phyloP scores from a whole-genome alignment of 768 basidiomycete genomes.

The Ramaria sp. region DNA sequence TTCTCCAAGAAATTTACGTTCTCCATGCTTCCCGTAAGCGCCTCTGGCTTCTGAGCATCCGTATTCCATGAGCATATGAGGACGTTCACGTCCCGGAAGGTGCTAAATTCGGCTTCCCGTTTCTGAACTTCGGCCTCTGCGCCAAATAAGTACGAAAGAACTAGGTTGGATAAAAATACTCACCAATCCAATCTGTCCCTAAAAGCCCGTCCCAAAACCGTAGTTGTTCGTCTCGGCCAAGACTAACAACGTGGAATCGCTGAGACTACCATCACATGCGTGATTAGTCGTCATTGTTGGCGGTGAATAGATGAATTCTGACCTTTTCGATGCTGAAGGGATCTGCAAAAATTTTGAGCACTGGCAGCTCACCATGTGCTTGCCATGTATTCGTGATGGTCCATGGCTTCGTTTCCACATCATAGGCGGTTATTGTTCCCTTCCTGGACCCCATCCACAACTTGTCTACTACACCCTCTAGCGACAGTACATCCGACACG shows the following conservation, averaged over 20 bases:
- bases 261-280: constrained; percentile 11
- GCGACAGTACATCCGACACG: constrained; percentile 65
- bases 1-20: constrained; percentile 78
- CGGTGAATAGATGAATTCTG: constrained; percentile 17
- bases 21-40: constrained; percentile 50
- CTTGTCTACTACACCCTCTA: constrained; percentile 75
- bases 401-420: constrained; percentile 50
- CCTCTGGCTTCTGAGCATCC: constrained; percentile 76
- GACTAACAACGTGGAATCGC: constrained; percentile 60
- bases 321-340: constrained; percentile 62
- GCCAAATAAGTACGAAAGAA: neutral
- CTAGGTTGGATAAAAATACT: constrained; percentile 16
- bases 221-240: constrained; percentile 63
- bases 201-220: constrained; percentile 87
- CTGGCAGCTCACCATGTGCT: constrained; percentile 32
- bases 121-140: constrained; percentile 68
- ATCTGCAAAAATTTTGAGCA: constrained; percentile 58
- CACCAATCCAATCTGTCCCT: constrained; percentile 79
- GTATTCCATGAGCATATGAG: constrained; percentile 90
- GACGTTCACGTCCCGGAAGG: constrained; percentile 64
- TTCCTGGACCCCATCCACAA: constrained; percentile 85
- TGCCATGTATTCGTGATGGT: constrained; percentile 5
- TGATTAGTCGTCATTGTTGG: neutral
- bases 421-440: constrained; percentile 75
- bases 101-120: constrained; percentile 67